Base-by-base conservation (phyloP, 2,329 filamentous ascomycete species). In the Hortaea sp. region DNA sequence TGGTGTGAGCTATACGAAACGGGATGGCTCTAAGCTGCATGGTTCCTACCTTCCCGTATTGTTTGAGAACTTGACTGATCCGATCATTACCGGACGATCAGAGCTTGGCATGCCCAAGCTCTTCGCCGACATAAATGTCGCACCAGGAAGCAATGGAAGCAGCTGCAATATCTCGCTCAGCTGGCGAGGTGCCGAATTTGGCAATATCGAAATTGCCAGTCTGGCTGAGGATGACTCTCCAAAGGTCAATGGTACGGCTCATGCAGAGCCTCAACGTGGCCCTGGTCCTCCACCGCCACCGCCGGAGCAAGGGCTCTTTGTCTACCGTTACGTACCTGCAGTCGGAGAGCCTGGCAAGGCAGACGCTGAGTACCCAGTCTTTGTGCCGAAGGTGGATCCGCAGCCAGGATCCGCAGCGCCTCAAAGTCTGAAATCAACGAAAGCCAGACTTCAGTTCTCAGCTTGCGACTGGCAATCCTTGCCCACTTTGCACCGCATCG, bases 51-150 rank as follows among this genome's bases (percentile, higher is more conserved):
- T 82, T 34, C 72, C 76, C 0, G 64, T 81, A 0, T 61, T 82
- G 0, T 77, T 83, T 50, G 79, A 83, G 57, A 72, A 66, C 43
- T 58, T 77, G 1, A 65, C 77, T 0, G 79, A 84, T 50, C 75
- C 79, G 0, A 80, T 83, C 39, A 58, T 81, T 0, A 75, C 73
- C 4, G 78, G 76, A 0, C 65, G 77, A 1, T 78, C 82, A 41
- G 79, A 82, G 52, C 66, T 81, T 0, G 79, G 79, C 0, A 77
- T 81, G 70, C 76, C 77, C 0, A 82, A 81, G 41, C 43, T 56
- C 20, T 59, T 57, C 34, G 59, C 54, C 32, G 52, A 53, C 10
- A 62, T 63, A 35, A 54, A 58, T 10, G 50, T 60, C 5, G 5
- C 11, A 30, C 11, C 11, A 37, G 37, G 7, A 40, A 29, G 6